Conservation (phyloP, 177 flowering plant genomes). For the Tripterygium wilfordii region DNA sequence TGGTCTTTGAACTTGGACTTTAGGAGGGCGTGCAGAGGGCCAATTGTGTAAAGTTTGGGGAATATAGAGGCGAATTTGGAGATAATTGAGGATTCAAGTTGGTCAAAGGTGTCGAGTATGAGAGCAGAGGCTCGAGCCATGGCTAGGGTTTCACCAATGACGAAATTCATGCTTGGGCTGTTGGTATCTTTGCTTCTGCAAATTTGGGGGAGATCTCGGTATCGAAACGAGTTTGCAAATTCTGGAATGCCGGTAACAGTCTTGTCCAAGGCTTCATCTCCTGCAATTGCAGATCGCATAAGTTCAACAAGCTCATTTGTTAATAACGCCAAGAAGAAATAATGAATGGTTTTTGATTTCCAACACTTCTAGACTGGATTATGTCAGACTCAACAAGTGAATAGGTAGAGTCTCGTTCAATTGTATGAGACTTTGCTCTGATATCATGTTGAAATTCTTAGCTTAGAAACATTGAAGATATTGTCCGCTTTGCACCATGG, state of each 20-base stretch:
- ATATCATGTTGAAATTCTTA: too few species aligned
- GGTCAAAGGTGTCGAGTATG: constrained; percentile 45
- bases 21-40: constrained; percentile 39
- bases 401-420: too few species aligned
- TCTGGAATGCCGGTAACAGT: constrained; percentile 21
- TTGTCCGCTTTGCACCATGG: too few species aligned
- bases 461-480: too few species aligned
- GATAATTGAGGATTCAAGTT: constrained; percentile 28
- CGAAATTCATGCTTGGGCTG: constrained; percentile 9
- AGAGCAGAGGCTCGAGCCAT: constrained; percentile 17
- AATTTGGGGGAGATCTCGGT: constrained; percentile 30
- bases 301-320: too few species aligned
- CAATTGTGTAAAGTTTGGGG: constrained; percentile 30
- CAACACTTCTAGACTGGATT: too few species aligned
- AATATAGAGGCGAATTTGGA: constrained; percentile 15
- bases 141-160: constrained; percentile 13
- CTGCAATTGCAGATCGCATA: constrained; percentile 1
- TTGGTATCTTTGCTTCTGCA: constrained; percentile 11
- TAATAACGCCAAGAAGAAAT: too few species aligned
- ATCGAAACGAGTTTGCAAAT: constrained; percentile 20
- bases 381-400: too few species aligned
- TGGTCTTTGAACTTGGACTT: neutral
- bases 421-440: too few species aligned
- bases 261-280: constrained; percentile 25
- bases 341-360: too few species aligned